These are phyloP conservation scores for Lepidium sativum DNA, from an alignment of 345 rosid species.

Conservation along the genomic window DNA sequence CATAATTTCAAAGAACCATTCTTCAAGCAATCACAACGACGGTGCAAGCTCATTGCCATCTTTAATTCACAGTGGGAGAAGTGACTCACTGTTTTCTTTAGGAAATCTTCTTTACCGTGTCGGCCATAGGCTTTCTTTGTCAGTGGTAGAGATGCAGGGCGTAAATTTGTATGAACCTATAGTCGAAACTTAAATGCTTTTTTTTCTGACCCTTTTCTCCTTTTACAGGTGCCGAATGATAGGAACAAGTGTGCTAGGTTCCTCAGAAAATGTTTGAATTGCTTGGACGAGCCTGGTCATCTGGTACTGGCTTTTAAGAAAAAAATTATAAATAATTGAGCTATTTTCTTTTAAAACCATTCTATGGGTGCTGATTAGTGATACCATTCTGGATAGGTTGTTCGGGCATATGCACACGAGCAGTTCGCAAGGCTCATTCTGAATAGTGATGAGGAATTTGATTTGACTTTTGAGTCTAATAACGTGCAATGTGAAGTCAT, in stretches of 20 bases:
- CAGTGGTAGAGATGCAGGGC: constrained; percentile 45
- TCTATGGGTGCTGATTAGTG: constrained; percentile 5
- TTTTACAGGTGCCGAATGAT: constrained; percentile 54
- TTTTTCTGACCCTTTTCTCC: constrained; percentile 9
- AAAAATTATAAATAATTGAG: background rate
- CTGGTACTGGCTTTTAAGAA: constrained; percentile 40
- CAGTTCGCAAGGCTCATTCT: constrained; percentile 91
- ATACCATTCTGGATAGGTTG: constrained; percentile 46
- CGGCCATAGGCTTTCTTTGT: constrained; percentile 84
- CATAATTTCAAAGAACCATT: constrained; percentile 59
- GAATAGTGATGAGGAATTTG: constrained; percentile 53
- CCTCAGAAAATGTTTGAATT: constrained; percentile 71
- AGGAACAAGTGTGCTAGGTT: constrained; percentile 75
- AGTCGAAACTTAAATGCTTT: background rate
- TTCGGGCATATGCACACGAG: constrained; percentile 92
- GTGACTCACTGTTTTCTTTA: constrained; percentile 68
- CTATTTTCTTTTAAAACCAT: background rate
- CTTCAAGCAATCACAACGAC: constrained; percentile 45
- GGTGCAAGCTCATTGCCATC: constrained; percentile 51
- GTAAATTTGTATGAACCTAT: background rate
- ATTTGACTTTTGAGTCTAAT: constrained; percentile 48
- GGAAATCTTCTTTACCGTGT: constrained; percentile 90
- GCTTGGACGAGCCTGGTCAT: constrained; percentile 77
- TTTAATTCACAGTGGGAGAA: constrained; percentile 49
- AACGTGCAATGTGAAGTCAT: constrained; percentile 47